Percentiles rank a stretch among this genome's conserved stretches.
phyloP scores from a whole-genome alignment of 192 early-diverging fungal genomes.

The Coemansia sp. region DNA sequence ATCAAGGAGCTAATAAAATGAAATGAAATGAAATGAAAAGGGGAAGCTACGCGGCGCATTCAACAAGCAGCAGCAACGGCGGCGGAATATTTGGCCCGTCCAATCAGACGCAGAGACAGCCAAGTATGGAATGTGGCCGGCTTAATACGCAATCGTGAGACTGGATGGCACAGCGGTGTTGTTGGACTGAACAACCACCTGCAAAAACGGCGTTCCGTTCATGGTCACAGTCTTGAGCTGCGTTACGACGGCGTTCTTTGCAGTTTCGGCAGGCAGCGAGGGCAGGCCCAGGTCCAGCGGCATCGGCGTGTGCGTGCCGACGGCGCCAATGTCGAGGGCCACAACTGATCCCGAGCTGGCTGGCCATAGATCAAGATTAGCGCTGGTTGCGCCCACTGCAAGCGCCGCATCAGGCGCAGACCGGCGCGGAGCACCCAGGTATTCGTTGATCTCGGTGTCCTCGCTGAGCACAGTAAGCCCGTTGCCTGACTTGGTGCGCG shows the following conservation, averaged over 20 bases:
- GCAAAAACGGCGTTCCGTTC: slow-evolving; percentile 28
- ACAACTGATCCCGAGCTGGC: slow-evolving; percentile 25
- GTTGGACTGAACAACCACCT: slow-evolving; percentile 43
- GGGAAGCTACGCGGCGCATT: not conserved
- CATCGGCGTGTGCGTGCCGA: slow-evolving; percentile 8
- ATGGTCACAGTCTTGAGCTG: slow-evolving; percentile 31
- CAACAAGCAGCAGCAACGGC: not conserved
- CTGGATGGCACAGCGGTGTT: slow-evolving; percentile 41
- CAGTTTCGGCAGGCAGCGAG: not conserved
- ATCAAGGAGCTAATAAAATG: not conserved
- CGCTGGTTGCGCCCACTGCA: slow-evolving; percentile 23
- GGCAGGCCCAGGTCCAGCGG: slow-evolving; percentile 27
- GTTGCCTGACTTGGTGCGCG: slow-evolving; percentile 24
- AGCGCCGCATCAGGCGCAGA: slow-evolving; percentile 13
- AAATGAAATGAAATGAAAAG: slow-evolving; percentile 3
- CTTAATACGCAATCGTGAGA: slow-evolving; percentile 28
- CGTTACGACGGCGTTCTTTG: slow-evolving; percentile 10
- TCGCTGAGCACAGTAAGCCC: slow-evolving; percentile 41
- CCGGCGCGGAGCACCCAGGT: slow-evolving; percentile 27
- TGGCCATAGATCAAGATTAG: slow-evolving; percentile 45
- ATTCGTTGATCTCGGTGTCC: slow-evolving; percentile 28
- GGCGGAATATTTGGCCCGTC: not conserved
- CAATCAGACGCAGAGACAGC: not conserved
- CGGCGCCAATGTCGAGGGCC: slow-evolving; percentile 13
- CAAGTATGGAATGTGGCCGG: not conserved